Evolutionary conservation across 768 basidiomycete genomes (phyloP), one percentile per base, ranked within the genome.

Genomic region (Pulveroboletus ravenelii): DNA sequence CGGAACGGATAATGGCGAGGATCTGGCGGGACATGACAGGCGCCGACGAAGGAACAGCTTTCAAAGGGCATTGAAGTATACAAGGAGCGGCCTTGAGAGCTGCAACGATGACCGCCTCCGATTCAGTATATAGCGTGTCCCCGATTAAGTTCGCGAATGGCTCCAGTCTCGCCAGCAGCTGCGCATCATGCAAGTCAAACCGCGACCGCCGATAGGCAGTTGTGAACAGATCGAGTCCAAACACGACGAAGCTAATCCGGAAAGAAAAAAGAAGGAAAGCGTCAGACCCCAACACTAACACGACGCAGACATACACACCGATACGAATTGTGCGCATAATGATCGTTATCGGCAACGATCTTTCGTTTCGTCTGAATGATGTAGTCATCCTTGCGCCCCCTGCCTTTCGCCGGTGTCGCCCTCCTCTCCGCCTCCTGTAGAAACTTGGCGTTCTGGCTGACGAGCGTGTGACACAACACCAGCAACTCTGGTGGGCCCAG

Each of bases 181-280:
- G 72, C 9, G 75, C 54, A 57, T 96, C 85, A 23, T 80, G 79
- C 62, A 95, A 85, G 63, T 95, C 85, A 60, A 99, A 93, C 17
- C 85, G 85, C 49, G 82, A 87, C 7, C 93, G 82, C 42, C 89
- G 82, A 62, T 90, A 81, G 0, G 92, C 93, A 4, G 91, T 89
- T 58, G 87, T 81, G 63, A 98, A 86, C 5, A 99, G 74, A 47
- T 98, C 93, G 37, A 98, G 75, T 37, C 96, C 96, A 59, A 99
- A 92, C 6, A 82, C 79, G 29, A 96, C 82, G 59, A 98, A 98
- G 23, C 88, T 92, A 54, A 18, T 25, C 41, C 36, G 27, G 23
- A 31, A 31, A 23, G 5, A 38, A 27, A 10, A 10, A n/a, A n/a
- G n/a, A n/a, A n/a, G n/a, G n/a, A n/a, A n/a, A n/a, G n/a, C 34